These are phyloP conservation scores for Ramalina peruviana DNA, from an alignment of 495 filamentous ascomycete genomes.

Conservation along the genomic window DNA sequence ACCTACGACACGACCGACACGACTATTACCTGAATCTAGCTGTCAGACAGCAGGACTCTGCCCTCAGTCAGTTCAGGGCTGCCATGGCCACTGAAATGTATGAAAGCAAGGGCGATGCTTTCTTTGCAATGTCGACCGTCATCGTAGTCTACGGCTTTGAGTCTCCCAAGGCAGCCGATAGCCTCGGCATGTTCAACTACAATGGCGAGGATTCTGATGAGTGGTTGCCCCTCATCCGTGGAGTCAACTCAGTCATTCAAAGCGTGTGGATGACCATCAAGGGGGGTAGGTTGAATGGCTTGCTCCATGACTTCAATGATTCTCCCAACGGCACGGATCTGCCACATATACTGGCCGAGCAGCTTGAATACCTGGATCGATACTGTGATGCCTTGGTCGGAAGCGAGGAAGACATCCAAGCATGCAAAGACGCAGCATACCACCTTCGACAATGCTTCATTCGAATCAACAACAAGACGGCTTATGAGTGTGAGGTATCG, in stretches of 20 bases:
- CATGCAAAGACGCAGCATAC: conserved; percentile 22
- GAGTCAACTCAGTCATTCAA: conserved; percentile 24
- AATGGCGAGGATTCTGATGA: conserved; percentile 28
- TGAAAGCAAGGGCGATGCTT: conserved; percentile 28
- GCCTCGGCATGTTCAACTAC: conserved; percentile 15
- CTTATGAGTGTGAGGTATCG: conserved; percentile 16
- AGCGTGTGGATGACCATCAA: conserved; percentile 22
- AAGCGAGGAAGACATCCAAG: conserved; percentile 22
- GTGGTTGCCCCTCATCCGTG: conserved; percentile 29
- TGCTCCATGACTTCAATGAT: conserved; percentile 27
- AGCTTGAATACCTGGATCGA: conserved; percentile 27
- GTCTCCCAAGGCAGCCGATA: conserved; percentile 26
- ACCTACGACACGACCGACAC: conserved; percentile 21
- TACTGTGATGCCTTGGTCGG: conserved; percentile 20
- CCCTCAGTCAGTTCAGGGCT: conserved; percentile 25
- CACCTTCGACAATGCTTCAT: conserved; percentile 16
- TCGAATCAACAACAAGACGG: conserved; percentile 13
- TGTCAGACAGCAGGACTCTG: conserved; percentile 28
- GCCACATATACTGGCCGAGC: conserved; percentile 21
- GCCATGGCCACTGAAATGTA: conserved; percentile 17
- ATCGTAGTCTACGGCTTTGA: conserved; percentile 33
- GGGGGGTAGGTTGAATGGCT: conserved; percentile 21
- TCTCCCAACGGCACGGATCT: conserved; percentile 18
- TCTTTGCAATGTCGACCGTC: conserved; percentile 32
- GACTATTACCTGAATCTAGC: conserved; percentile 20